Percentiles rank a stretch among this genome's conserved stretches.
Conservation (phyloP, 2,329 filamentous ascomycete species). For the Tolypocladium cylindrosporum region DNA sequence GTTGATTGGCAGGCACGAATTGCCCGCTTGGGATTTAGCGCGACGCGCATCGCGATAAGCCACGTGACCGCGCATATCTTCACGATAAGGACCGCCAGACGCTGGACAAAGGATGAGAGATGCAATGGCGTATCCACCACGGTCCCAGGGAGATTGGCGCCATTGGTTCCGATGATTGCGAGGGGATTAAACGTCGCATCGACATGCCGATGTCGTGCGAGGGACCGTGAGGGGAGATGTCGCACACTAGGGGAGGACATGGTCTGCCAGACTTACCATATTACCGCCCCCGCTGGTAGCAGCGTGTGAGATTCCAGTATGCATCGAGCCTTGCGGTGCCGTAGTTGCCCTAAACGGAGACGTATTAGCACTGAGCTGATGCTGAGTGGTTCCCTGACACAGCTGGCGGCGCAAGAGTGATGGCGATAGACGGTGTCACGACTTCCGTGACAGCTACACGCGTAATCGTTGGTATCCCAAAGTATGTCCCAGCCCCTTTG, state of each 20-base stretch:
- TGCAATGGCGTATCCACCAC: neutral
- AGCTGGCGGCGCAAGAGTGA: neutral
- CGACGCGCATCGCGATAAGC: slow-evolving; percentile 11
- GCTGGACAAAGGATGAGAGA: neutral
- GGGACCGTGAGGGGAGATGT: neutral
- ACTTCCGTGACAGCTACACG: neutral
- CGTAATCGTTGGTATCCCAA: neutral
- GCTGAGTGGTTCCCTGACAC: neutral
- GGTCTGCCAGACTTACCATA: slow-evolving; percentile 23
- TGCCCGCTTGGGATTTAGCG: slow-evolving; percentile 13
- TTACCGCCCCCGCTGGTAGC: slow-evolving; percentile 29
- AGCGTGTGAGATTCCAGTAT: slow-evolving; percentile 25
- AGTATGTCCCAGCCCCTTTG: neutral
- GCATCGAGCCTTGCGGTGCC: slow-evolving; percentile 12
- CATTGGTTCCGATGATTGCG: neutral
- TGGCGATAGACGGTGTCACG: too few relatives aligned
- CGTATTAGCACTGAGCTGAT: slow-evolving; percentile 3
- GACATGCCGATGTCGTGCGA: neutral
- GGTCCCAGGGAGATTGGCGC: neutral
- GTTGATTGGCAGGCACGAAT: slow-evolving; percentile 2
- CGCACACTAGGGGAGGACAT: neutral
- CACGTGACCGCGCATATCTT: slow-evolving; percentile 19
- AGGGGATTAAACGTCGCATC: neutral
- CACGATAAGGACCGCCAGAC: slow-evolving; percentile 1
- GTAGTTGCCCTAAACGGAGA: slow-evolving; percentile 7